These are phyloP conservation scores for Tilletiaria anomala DNA, from an alignment of 1,284 basidiomycete species.

Conservation along the genomic window DNA sequence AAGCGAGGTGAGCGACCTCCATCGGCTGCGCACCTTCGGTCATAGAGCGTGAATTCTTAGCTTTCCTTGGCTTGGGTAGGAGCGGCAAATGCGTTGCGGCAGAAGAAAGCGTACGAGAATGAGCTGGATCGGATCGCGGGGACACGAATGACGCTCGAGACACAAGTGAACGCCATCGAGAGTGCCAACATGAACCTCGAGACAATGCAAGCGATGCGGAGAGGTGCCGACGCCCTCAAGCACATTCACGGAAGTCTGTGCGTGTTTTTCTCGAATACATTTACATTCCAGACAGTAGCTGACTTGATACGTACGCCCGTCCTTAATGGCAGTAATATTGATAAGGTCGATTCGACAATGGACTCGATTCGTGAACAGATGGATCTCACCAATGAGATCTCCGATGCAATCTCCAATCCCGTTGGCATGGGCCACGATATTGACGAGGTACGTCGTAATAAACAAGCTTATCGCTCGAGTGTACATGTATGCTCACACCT, in stretches of 20 bases:
- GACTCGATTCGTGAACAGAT: conserved; percentile 78
- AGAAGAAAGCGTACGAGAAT: conserved; percentile 80
- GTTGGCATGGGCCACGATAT: conserved; percentile 50
- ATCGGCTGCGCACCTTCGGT: neutral
- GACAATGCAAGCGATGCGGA: conserved; percentile 96
- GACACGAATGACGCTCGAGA: conserved; percentile 80
- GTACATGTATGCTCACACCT: neutral
- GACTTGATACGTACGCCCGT: neutral
- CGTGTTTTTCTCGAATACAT: no score
- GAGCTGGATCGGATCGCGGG: conserved; percentile 79
- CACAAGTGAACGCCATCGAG: conserved; percentile 91
- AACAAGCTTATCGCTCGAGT: conserved; percentile 1
- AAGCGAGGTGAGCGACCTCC: conserved; percentile 59
- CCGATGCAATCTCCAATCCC: conserved; percentile 78
- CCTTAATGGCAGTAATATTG: conserved; percentile 54
- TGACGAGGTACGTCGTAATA: conserved; percentile 56
- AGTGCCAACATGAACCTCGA: conserved; percentile 96
- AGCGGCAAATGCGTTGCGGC: conserved; percentile 60
- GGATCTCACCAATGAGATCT: conserved; percentile 87
- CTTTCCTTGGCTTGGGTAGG: conserved; percentile 5
- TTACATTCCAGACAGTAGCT: neutral
- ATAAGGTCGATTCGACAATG: conserved; percentile 87
- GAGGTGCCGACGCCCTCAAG: conserved; percentile 78
- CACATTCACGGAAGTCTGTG: conserved; percentile 71
- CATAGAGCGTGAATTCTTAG: neutral